A percentile compares a stretch with the other conserved stretches of the same genome.
phyloP scores from a whole-genome alignment of 805 yeast genomes.

The Diddensiella transvaalensis region DNA sequence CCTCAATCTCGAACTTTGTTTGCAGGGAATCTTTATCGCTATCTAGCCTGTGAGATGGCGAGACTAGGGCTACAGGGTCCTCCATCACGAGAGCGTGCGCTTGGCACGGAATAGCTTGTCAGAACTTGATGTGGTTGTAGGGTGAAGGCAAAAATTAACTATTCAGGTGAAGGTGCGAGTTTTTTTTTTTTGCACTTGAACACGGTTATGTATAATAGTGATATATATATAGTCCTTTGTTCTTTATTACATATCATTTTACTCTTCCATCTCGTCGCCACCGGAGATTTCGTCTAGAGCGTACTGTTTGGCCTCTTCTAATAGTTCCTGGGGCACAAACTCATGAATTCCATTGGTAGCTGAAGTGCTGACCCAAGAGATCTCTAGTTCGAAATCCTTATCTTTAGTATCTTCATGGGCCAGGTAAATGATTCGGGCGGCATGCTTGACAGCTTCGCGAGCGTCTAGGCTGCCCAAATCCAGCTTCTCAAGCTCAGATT shows the following conservation, averaged over 20 bases:
- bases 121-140: too few species aligned
- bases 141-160: too few species aligned
- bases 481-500: constrained; percentile 90
- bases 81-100: too few species aligned
- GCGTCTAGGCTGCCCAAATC: constrained; percentile 66
- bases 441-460: constrained; percentile 84
- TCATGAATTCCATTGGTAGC: constrained; percentile 80
- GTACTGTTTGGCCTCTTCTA: constrained; percentile 75
- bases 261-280: constrained; percentile 63
- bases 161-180: too few species aligned
- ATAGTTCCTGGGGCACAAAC: constrained; percentile 71
- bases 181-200: too few species aligned
- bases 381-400: constrained; percentile 92
- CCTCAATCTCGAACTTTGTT: background rate
- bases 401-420: constrained; percentile 99
- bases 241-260: too few species aligned
- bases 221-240: too few species aligned
- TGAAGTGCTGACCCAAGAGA: constrained; percentile 77
- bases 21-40: too few species aligned
- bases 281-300: constrained; percentile 83
- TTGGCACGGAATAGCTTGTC: too few species aligned
- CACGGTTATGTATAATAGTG: too few species aligned
- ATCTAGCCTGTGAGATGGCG: too few species aligned
- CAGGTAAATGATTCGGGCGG: constrained; percentile 85
- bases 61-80: too few species aligned